Conservation (phyloP, 805 yeast species). For the Diddensiella transvaalensis region DNA sequence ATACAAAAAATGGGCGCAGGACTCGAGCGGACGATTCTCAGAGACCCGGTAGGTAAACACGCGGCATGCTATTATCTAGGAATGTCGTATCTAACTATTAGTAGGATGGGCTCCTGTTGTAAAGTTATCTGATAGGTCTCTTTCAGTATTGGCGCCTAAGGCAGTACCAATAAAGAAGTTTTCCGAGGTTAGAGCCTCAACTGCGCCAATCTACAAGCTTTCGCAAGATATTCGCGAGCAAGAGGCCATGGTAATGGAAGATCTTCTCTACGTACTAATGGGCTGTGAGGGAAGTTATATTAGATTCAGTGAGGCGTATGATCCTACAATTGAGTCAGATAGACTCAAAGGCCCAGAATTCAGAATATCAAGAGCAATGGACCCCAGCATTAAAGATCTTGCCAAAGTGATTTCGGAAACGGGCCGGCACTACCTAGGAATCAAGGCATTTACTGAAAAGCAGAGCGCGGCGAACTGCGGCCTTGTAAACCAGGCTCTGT, state of each 20-base stretch:
- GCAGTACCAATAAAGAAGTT: slow-evolving; percentile 21
- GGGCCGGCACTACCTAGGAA: slow-evolving; percentile 61
- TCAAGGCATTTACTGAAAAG: slow-evolving; percentile 56
- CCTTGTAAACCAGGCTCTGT: slow-evolving; percentile 66
- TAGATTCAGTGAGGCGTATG: slow-evolving; percentile 59
- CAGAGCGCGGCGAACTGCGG: slow-evolving; percentile 62
- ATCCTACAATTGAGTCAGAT: slow-evolving; percentile 42
- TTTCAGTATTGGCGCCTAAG: slow-evolving; percentile 16
- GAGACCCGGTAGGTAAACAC: no score
- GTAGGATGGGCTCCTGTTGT: slow-evolving; percentile 14
- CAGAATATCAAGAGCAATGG: slow-evolving; percentile 66
- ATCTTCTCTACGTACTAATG: slow-evolving; percentile 60
- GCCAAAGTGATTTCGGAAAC: slow-evolving; percentile 55
- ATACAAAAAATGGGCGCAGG: neutral
- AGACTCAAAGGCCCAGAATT: slow-evolving; percentile 69
- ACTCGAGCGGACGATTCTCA: no score
- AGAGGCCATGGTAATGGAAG: slow-evolving; percentile 70
- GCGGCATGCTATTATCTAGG: no score
- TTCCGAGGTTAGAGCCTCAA: slow-evolving; percentile 15
- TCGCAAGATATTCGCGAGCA: slow-evolving; percentile 29
- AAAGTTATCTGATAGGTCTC: slow-evolving; percentile 1
- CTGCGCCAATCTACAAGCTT: slow-evolving; percentile 7
- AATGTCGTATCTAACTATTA: no score
- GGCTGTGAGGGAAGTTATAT: slow-evolving; percentile 71
- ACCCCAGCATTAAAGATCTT: slow-evolving; percentile 67